Base-by-base conservation (phyloP, 1,139 yeast species). In the Yamadazyma mexicana region DNA sequence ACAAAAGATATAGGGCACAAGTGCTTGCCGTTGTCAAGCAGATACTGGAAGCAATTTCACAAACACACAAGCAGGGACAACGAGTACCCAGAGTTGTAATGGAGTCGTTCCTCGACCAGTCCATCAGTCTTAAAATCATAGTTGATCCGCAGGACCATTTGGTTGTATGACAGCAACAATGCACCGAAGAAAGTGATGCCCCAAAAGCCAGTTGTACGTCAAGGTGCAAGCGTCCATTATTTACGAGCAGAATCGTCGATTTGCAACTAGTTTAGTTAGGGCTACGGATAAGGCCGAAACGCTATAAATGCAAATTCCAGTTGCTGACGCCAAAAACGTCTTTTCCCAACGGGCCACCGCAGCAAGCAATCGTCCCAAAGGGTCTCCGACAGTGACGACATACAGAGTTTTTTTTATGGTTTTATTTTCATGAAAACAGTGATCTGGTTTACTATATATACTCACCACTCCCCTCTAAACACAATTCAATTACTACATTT, bases 81-180 rank as follows among this genome's bases (percentile, higher is more conserved):
- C 52, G 55, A 12, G 62, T 78, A n/a, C 80, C 84, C 0, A 59
- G 69, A 28, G 61, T 81, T 6, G 84, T 81, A 0, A 55, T 48
- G 11, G 61, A 61, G 25, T 37, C 50, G 0, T 81, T 80, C 66
- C 50, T 82, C 1, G 56, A 56, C 16, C 62, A 56, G 5, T 67
- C 78, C 30, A 68, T 81, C 11, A 50, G 54, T 10, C 58, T 61
- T 33, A 60, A 63, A 4, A 54, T 51, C 4, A 54, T 77, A 28
- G 79, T 72, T 3, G 82, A 79, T 44, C 75, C 79, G 3, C 73
- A 66, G 37, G 73, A 67, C 47, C 50, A 50, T 35, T 34, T 34
- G 26, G 39, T 40, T 14, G n/a, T 27, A 14, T 38, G 23, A 23
- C n/a, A n/a, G n/a, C n/a, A n/a, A 4, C 11, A 12, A 30, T 30